A percentile compares a stretch with the other conserved stretches of the same genome.
phyloP scores from a whole-genome alignment of 2,329 filamentous ascomycete species.

The Madurella fahalii region DNA sequence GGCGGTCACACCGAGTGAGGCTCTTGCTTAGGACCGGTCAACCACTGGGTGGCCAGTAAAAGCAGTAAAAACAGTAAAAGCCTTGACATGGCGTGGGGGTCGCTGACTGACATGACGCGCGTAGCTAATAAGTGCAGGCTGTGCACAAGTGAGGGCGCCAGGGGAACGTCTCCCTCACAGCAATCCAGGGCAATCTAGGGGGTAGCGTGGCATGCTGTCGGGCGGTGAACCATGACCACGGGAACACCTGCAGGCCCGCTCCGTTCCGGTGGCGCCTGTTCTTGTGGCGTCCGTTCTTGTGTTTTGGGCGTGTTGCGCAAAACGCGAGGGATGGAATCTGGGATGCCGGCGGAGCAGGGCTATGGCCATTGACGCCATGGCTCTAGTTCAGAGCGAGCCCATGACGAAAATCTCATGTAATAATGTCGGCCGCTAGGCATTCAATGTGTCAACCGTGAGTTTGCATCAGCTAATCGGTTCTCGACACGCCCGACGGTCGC shows the following conservation, averaged over 20 bases:
- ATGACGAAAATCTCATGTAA: neutral
- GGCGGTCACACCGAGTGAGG: neutral
- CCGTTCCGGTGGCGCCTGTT: neutral
- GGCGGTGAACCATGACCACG: constrained; percentile 11
- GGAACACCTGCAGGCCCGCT: neutral
- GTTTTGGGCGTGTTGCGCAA: too few species aligned
- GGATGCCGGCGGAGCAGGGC: too few species aligned
- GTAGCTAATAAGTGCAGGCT: neutral
- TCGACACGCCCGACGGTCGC: too few species aligned
- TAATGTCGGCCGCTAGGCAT: neutral
- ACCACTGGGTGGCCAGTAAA: too few species aligned
- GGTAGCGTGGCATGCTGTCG: constrained; percentile 18
- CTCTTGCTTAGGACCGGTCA: neutral
- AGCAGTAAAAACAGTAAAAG: too few species aligned
- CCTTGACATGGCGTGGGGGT: constrained; percentile 5
- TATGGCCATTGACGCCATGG: too few species aligned
- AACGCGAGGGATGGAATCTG: too few species aligned
- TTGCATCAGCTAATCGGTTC: constrained; percentile 5
- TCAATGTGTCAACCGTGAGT: constrained; percentile 11
- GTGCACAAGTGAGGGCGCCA: neutral
- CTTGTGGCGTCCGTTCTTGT: too few species aligned
- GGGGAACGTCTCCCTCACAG: neutral
- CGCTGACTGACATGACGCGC: neutral
- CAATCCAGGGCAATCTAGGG: constrained; percentile 4
- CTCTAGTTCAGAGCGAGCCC: too few species aligned